These are phyloP conservation scores for Hypoxylon lenormandii DNA, from an alignment of 495 filamentous ascomycete genomes.

Conservation along the genomic window DNA sequence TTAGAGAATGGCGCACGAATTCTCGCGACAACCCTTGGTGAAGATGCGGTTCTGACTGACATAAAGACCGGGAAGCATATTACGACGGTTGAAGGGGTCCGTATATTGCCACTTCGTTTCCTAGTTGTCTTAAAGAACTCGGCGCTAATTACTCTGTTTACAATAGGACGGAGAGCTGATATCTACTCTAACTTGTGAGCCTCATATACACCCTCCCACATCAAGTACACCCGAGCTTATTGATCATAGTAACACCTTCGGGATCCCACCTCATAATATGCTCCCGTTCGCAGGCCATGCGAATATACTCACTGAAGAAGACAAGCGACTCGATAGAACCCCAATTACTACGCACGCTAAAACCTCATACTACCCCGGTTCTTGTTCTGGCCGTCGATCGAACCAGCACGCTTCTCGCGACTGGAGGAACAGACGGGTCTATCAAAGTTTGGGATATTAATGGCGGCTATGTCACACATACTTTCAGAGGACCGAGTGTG, in stretches of 20 bases:
- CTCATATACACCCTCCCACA: conserved; percentile 3
- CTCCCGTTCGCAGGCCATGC: conserved; percentile 93
- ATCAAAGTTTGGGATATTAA: conserved; percentile 97
- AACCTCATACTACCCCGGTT: conserved; percentile 90
- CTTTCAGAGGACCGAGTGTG: conserved; percentile 89
- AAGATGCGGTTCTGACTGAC: conserved; percentile 89
- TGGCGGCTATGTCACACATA: conserved; percentile 92
- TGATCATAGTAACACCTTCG: conserved; percentile 78
- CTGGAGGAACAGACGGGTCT: conserved; percentile 87
- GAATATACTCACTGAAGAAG: conserved; percentile 79
- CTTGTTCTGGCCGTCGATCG: conserved; percentile 83
- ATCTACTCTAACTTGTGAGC: conserved; percentile 82
- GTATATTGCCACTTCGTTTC: conserved; percentile 45
- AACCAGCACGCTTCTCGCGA: conserved; percentile 89
- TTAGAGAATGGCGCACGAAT: conserved; percentile 84
- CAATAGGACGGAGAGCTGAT: conserved; percentile 89
- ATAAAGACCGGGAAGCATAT: conserved; percentile 84
- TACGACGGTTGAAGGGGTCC: conserved; percentile 87
- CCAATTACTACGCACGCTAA: conserved; percentile 79
- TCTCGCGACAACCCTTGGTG: conserved; percentile 84
- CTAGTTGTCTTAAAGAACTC: background rate
- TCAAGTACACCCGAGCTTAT: conserved; percentile 19
- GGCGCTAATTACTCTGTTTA: background rate
- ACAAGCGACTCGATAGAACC: conserved; percentile 68
- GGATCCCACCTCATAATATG: conserved; percentile 88